These are phyloP conservation scores for Torulaspora microellipsoides DNA, from an alignment of 805 yeast genomes.

Conservation along the genomic window DNA sequence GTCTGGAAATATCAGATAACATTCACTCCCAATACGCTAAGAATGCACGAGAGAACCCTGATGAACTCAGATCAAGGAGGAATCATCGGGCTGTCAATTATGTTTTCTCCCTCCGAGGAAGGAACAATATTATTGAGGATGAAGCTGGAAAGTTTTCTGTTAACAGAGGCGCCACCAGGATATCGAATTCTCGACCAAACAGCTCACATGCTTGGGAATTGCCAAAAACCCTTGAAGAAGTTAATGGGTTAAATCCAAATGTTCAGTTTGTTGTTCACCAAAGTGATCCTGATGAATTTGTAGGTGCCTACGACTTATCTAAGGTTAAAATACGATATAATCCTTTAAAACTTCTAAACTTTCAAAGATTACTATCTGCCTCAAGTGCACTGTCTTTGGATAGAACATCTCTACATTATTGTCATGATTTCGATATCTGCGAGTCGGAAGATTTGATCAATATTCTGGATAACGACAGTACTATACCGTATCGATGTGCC, in stretches of 20 bases:
- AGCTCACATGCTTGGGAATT: constrained; percentile 8
- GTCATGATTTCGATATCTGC: constrained; percentile 36
- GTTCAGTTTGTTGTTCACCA: constrained; percentile 15
- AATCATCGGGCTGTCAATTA: constrained; percentile 4
- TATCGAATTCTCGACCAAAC: too few species aligned
- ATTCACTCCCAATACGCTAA: constrained; percentile 21
- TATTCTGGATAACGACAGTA: constrained; percentile 19
- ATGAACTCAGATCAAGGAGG: constrained; percentile 7
- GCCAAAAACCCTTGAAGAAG: constrained; percentile 14
- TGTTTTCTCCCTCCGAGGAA: background rate
- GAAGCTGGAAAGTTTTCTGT: background rate
- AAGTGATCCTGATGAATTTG: constrained; percentile 3
- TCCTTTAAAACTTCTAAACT: constrained; percentile 23
- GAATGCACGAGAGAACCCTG: constrained; percentile 7
- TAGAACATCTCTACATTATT: constrained; percentile 1
- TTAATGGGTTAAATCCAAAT: constrained; percentile 25
- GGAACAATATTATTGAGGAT: background rate
- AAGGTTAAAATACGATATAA: constrained; percentile 26
- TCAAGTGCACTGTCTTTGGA: constrained; percentile 4
- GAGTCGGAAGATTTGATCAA: constrained; percentile 34
- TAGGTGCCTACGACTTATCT: constrained; percentile 13
- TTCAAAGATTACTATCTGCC: constrained; percentile 14
- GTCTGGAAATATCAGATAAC: constrained; percentile 25
- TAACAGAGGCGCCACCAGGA: background rate
- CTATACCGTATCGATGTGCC: constrained; percentile 63